Evolutionary conservation across 2,329 filamentous ascomycete genomes (phyloP).

Genomic region (Chaetoscypha palmicola): DNA sequence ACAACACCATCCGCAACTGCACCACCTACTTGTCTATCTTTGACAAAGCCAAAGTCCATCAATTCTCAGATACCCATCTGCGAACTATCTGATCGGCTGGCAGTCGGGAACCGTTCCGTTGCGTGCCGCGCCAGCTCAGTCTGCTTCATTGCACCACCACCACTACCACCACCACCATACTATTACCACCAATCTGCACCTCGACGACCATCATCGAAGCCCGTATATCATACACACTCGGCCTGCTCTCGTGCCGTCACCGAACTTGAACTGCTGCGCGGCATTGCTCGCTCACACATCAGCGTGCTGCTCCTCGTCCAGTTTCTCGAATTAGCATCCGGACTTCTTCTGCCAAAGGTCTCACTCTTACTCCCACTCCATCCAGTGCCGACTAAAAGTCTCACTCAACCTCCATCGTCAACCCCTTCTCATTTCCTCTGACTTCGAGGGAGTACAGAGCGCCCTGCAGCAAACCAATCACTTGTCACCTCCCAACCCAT

Average conservation of each 20-base stretch:
- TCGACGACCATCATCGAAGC: not conserved
- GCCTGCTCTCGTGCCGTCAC: not conserved
- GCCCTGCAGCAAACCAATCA: not conserved
- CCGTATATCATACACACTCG: not conserved
- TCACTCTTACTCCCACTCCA: not conserved
- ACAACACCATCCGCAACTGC: too few relatives aligned
- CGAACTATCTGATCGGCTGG: too few relatives aligned
- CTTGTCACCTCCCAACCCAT: not conserved
- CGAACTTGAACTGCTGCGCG: not conserved
- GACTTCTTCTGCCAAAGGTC: not conserved
- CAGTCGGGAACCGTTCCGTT: too few relatives aligned
- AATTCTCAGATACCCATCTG: too few relatives aligned
- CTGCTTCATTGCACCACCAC: conserved; percentile 3
- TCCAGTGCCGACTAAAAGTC: too few relatives aligned
- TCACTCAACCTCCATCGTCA: not conserved
- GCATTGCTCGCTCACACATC: not conserved
- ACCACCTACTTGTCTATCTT: too few relatives aligned
- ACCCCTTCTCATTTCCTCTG: not conserved
- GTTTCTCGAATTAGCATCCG: not conserved
- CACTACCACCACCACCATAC: not conserved
- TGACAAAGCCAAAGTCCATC: too few relatives aligned
- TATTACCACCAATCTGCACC: not conserved
- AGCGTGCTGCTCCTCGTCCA: not conserved
- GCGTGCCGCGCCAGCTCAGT: too few relatives aligned
- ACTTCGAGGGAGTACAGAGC: not conserved